A percentile compares a stretch with the other conserved stretches of the same genome.
Evolutionary conservation across 441 rosid genomes (phyloP).

Genomic region (Bruguiera hainesii): DNA sequence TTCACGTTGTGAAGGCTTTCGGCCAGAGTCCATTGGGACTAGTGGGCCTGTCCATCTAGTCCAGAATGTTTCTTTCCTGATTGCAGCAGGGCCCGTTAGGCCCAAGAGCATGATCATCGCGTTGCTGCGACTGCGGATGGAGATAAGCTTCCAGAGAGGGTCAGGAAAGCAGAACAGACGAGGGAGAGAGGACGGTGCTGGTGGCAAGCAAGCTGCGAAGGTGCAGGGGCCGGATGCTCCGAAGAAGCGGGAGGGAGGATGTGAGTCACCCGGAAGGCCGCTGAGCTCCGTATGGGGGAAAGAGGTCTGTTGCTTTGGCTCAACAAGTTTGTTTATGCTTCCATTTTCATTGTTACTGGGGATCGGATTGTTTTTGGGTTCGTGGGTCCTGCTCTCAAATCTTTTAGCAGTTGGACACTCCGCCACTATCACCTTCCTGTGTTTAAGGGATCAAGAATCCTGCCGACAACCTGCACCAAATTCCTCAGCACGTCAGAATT

Average conservation of each 20-base stretch:
- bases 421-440: constrained; percentile 68
- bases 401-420: constrained; percentile 76
- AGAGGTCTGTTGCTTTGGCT: constrained; percentile 74
- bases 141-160: constrained; percentile 58
- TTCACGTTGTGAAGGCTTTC: too few relatives aligned
- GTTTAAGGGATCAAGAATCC: constrained; percentile 46
- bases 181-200: constrained; percentile 23
- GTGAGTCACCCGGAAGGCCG: constrained; percentile 65
- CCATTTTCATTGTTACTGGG: constrained; percentile 35
- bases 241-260: constrained; percentile 91
- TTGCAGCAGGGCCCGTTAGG: too few relatives aligned
- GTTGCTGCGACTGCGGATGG: constrained; percentile 20
- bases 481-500: too few relatives aligned
- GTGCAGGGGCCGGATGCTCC: constrained; percentile 28
- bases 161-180: constrained; percentile 40
- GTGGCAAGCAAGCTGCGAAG: constrained; percentile 21
- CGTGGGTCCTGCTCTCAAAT: constrained; percentile 80
- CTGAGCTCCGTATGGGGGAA: constrained; percentile 70
- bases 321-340: constrained; percentile 27
- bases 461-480: too few relatives aligned
- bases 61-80: too few relatives aligned
- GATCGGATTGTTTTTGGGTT: constrained; percentile 89
- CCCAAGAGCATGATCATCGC: too few relatives aligned
- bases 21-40: too few relatives aligned
- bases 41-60: too few relatives aligned